Evolutionary conservation across 2,329 filamentous ascomycete species (phyloP).

Genomic region (Diaporthe capsici): DNA sequence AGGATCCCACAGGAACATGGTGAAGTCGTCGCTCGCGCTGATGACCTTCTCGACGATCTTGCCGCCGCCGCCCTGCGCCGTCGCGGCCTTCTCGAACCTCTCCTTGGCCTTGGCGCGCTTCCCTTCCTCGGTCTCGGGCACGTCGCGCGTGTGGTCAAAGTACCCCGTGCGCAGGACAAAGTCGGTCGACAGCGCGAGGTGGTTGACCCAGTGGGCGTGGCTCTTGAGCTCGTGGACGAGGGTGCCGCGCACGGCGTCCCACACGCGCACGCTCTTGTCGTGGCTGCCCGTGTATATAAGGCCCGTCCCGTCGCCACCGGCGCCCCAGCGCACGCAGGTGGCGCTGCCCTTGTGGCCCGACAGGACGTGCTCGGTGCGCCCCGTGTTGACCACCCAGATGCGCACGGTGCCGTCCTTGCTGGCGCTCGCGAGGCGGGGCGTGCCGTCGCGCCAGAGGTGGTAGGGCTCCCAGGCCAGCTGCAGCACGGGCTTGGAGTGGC

Average conservation of each 20-base stretch:
- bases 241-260: slow-evolving; percentile 85
- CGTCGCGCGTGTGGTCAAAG: slow-evolving; percentile 82
- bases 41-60: slow-evolving; percentile 87
- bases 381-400: slow-evolving; percentile 86
- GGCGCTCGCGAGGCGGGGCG: slow-evolving; percentile 85
- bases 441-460: slow-evolving; percentile 82
- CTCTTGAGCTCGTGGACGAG: slow-evolving; percentile 83
- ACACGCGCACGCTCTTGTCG: slow-evolving; percentile 93
- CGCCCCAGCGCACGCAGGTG: slow-evolving; percentile 92
- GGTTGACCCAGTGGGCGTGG: slow-evolving; percentile 96
- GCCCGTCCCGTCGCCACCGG: slow-evolving; percentile 72
- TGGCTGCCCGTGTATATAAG: slow-evolving; percentile 88
- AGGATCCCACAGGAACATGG: slow-evolving; percentile 96
- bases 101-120: slow-evolving; percentile 82
- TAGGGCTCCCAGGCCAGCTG: slow-evolving; percentile 94
- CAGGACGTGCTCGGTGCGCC: slow-evolving; percentile 84
- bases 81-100: slow-evolving; percentile 87
- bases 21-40: slow-evolving; percentile 94
- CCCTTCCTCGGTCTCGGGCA: slow-evolving; percentile 78
- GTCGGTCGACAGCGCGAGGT: slow-evolving; percentile 93
- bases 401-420: slow-evolving; percentile 92
- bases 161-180: slow-evolving; percentile 89
- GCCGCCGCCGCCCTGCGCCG: slow-evolving; percentile 71
- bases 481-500: slow-evolving; percentile 91
- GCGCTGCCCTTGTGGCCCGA: slow-evolving; percentile 91